Evolutionary conservation across 306 rosid species (phyloP).

Genomic region (Alnus rubra): DNA sequence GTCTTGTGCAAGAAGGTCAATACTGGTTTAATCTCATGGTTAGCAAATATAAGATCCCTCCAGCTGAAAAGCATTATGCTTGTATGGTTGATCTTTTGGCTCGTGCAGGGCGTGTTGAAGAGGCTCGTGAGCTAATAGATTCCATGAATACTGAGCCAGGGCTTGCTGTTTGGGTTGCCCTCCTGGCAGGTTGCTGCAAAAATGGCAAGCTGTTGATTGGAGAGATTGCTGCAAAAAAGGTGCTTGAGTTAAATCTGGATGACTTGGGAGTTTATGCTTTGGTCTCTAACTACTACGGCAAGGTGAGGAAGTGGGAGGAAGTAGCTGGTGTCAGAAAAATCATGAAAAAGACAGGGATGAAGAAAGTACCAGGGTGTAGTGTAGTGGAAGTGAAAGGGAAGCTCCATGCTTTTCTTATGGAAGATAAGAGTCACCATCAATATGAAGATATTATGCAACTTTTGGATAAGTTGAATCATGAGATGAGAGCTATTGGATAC

Average conservation of each 20-base stretch:
- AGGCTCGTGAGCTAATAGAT: constrained; percentile 40
- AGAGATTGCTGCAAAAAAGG: constrained; percentile 38
- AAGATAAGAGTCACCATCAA: constrained; percentile 37
- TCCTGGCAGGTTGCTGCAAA: constrained; percentile 48
- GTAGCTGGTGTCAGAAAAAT: constrained; percentile 38
- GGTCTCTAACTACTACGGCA: constrained; percentile 46
- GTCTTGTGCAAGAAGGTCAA: constrained; percentile 48
- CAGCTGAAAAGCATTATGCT: constrained; percentile 48
- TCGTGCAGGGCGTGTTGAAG: constrained; percentile 45
- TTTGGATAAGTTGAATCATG: constrained; percentile 33
- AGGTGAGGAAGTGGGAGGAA: constrained; percentile 41
- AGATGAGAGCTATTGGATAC: constrained; percentile 34
- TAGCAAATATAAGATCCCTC: constrained; percentile 32
- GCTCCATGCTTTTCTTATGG: constrained; percentile 52
- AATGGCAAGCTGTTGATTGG: constrained; percentile 27
- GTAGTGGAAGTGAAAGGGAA: constrained; percentile 48
- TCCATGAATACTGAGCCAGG: constrained; percentile 36
- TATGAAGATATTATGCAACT: constrained; percentile 26
- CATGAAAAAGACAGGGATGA: constrained; percentile 35
- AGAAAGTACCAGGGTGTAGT: constrained; percentile 46
- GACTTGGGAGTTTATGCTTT: constrained; percentile 42
- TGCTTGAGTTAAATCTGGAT: constrained; percentile 37
- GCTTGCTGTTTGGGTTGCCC: constrained; percentile 46
- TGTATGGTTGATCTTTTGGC: constrained; percentile 54
- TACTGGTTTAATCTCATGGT: constrained; percentile 42